Base-by-base conservation (phyloP, 441 rosid species). In the Lepidium campestre region DNA sequence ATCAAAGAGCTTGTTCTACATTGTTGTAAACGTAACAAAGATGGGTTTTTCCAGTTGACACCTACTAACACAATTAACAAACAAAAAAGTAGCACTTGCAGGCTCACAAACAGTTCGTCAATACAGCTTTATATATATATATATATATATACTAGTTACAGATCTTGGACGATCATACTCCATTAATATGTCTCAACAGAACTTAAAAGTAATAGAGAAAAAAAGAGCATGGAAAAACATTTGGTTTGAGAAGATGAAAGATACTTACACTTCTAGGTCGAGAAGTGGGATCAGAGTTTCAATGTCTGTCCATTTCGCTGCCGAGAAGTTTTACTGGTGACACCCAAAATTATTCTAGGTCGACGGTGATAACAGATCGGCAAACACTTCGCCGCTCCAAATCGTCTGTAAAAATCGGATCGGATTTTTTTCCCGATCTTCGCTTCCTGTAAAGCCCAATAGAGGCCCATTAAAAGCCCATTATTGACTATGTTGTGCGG, bases 261-360 rank as follows among this genome's bases (percentile, higher is more conserved):
- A 55, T 23, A 68, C 96, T 90, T 78, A 87, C 97, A 87, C 77
- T 89, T 82, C 87, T n/a, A n/a, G n/a, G n/a, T n/a, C n/a, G n/a
- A n/a, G n/a, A n/a, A n/a, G n/a, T n/a, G n/a, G n/a, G n/a, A n/a
- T n/a, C n/a, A n/a, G n/a, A n/a, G n/a, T 81, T 68, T 83, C 83
- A 67, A 86, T 57, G 48, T 80, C 82, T 83, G 34, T 87, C 90
- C 97, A 93, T 86, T 59, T 60, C 47, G 8, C 20, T 17, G 3
- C 9, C 3, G 0, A 13, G 7, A 7, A 7, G 0, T 1, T 20
- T 55, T 5, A 25, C 59, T 45, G 60, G 36, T 9, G 19, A 35
- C 34, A 8, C 7, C 12, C 9, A 42, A 22, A 60, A 36, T 13
- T 19, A 0, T 27, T 22, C 56, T 52, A 12, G 57, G 34, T 58